Evolutionary conservation across 768 basidiomycete genomes (phyloP).

Genomic region (Thelephora ganbajun): DNA sequence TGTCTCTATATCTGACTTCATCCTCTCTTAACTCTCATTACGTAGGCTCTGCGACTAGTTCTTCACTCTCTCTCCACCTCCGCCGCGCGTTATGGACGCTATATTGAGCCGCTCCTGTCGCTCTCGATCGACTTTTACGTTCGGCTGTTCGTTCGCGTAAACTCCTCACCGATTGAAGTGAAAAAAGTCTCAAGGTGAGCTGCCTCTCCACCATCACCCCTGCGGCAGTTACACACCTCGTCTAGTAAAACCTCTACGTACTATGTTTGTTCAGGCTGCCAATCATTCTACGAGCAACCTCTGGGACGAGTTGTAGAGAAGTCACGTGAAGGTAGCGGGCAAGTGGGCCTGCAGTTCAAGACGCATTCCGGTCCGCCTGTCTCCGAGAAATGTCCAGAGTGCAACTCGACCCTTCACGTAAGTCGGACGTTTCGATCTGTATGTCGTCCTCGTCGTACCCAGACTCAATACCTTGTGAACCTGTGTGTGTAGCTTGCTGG

Average conservation of each 20-base stretch:
- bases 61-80: slow-evolving; percentile 75
- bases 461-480: background rate
- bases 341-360: slow-evolving; percentile 55
- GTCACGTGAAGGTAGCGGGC: slow-evolving; percentile 37
- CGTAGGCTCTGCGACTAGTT: slow-evolving; percentile 80
- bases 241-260: slow-evolving; percentile 72
- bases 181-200: slow-evolving; percentile 70
- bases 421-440: slow-evolving; percentile 11
- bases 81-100: slow-evolving; percentile 85
- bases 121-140: slow-evolving; percentile 97
- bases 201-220: background rate
- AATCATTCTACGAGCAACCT: slow-evolving; percentile 71
- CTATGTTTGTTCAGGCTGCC: slow-evolving; percentile 77
- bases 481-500: slow-evolving; percentile 54
- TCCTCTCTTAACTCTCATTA: background rate
- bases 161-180: slow-evolving; percentile 63
- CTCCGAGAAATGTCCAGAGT: slow-evolving; percentile 64
- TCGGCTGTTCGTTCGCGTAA: slow-evolving; percentile 75
- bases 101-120: slow-evolving; percentile 78
- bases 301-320: slow-evolving; percentile 64
- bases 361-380: slow-evolving; percentile 57
- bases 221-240: background rate
- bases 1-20: background rate
- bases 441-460: background rate
- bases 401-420: slow-evolving; percentile 66